Evolutionary conservation across 2,329 filamentous ascomycete species (phyloP), one percentile per base, ranked within the genome.

Genomic region (Nothomitra cinnamomea): DNA sequence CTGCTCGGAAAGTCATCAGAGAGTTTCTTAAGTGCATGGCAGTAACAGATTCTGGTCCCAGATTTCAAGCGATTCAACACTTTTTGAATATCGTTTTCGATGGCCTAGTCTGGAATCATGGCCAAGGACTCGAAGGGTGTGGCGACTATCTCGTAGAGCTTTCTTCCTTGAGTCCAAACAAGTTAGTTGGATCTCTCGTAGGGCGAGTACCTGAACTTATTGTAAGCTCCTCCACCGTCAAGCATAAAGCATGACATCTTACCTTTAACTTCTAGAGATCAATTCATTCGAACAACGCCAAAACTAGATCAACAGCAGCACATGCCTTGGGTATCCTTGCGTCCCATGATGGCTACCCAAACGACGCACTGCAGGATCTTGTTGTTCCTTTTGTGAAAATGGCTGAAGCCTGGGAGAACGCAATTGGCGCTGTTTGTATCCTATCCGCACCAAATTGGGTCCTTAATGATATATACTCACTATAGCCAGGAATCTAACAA

Each of bases 261-360:
- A 49, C 13, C 10, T 49, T 25, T 19, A 19, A 6, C 47, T 67
- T 94, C 17, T 65, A 82, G 24, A 69, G 72, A 7, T 70, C 82
- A 8, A 70, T 89, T 53, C 74, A 74, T 57, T 87, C 85, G 4
- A 92, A 89, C 63, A 83, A 85, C 58, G 75, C 79, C 56, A 75
- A 79, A 53, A 74, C 83, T 4, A 77, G 89, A 36, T 70, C 73
- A 38, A 70, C 82, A 25, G 81, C 82, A 1, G 81, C 87, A 15
- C 80, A 80, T 56, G 77, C 80, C 0, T 79, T 88, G 60, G 89
- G 88, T 0, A 83, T 95, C 12, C 67, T 95, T 3, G 80, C 77
- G 1, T 83, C 87, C 0, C 84, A 90, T 63, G 61, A 66, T 28
- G 61, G 65, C 2, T 67, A 68, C 54, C 60, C 71, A 1, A 59